Conservation (phyloP, 768 basidiomycete genomes). For the Panellus pusillus region DNA sequence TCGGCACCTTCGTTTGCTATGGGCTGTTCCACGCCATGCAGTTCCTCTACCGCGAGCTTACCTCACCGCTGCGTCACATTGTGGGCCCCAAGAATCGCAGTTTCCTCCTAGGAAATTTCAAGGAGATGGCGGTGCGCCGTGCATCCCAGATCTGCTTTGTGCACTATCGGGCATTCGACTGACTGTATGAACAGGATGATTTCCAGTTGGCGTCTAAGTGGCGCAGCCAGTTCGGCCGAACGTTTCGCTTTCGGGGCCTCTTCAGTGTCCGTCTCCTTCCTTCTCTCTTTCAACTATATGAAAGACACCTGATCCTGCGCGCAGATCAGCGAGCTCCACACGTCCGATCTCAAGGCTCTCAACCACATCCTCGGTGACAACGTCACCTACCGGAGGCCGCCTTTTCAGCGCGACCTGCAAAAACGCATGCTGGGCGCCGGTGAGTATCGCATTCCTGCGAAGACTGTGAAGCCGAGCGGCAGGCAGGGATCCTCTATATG, state of each 20-base stretch:
- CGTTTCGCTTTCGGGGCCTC: constrained; percentile 31
- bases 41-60: constrained; percentile 10
- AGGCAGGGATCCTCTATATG: constrained; percentile 36
- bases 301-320: background rate
- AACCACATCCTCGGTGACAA: constrained; percentile 46
- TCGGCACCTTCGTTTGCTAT: constrained; percentile 8
- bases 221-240: constrained; percentile 37
- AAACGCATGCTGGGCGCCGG: constrained; percentile 3
- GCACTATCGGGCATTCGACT: background rate
- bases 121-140: constrained; percentile 23
- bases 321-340: constrained; percentile 39
- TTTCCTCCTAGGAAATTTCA: constrained; percentile 35
- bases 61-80: constrained; percentile 29
- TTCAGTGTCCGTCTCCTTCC: constrained; percentile 31
- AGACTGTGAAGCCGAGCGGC: background rate
- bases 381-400: constrained; percentile 39
- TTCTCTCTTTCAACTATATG: background rate
- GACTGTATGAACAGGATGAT: constrained; percentile 22
- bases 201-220: constrained; percentile 30
- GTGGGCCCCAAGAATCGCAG: constrained; percentile 37
- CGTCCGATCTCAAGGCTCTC: constrained; percentile 47
- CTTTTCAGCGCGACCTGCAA: background rate
- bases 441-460: background rate
- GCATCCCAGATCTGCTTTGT: background rate
- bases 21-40: constrained; percentile 19